phyloP scores from a whole-genome alignment of 2,329 filamentous ascomycete genomes.

The Pseudogymnoascus sp. region DNA sequence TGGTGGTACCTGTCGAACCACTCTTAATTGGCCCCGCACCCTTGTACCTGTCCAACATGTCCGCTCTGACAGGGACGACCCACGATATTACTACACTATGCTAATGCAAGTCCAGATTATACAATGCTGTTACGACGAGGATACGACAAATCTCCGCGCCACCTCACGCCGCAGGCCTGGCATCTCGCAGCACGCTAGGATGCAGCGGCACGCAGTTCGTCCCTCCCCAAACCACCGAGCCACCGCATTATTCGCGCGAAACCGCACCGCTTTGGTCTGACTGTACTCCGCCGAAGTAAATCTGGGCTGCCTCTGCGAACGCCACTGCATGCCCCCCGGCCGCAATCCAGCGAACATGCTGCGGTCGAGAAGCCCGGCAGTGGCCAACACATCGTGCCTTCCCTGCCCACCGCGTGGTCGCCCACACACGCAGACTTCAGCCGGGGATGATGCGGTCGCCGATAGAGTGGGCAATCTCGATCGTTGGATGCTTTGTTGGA shows the following conservation, averaged over 20 bases:
- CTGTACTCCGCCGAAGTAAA: background rate
- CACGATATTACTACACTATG: conserved; percentile 6
- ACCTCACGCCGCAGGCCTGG: background rate
- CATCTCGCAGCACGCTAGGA: conserved; percentile 1
- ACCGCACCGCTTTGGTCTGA: background rate
- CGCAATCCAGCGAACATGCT: background rate
- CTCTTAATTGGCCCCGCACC: conserved; percentile 1
- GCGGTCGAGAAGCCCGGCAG: background rate
- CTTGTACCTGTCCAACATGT: background rate
- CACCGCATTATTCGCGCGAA: background rate
- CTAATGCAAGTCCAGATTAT: conserved; percentile 7
- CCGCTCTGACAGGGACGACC: background rate
- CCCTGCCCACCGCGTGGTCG: background rate
- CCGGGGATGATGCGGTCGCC: background rate
- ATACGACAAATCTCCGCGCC: background rate
- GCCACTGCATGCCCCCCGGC: background rate
- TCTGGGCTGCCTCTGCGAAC: background rate
- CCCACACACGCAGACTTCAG: background rate
- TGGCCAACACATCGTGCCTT: background rate
- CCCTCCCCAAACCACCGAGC: background rate
- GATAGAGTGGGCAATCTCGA: conserved; percentile 5
- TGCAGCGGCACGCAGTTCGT: background rate
- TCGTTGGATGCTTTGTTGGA: background rate
- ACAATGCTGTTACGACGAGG: background rate
- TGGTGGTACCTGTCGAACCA: background rate